Conservation (phyloP, 164 flowering plant species). For the Magnolia officinalis region DNA sequence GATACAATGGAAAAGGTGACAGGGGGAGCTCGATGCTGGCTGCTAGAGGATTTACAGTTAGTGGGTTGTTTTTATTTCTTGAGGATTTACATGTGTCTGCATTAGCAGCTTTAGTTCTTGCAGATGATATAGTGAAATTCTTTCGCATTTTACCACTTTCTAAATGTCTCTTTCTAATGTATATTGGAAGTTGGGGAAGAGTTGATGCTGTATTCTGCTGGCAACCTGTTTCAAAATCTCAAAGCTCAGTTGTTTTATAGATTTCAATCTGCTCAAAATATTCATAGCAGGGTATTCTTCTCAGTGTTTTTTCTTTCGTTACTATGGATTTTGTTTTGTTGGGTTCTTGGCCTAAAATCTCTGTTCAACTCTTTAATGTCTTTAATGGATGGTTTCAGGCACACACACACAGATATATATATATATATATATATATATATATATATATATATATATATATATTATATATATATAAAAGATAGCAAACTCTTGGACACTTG, state of each 20-base stretch:
- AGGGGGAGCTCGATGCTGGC: constrained; percentile 18
- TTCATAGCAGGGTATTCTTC: background rate
- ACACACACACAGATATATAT: too few species aligned
- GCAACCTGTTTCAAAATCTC: background rate
- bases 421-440: background rate
- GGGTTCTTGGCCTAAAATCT: background rate
- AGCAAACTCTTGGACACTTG: background rate
- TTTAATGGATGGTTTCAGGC: too few species aligned
- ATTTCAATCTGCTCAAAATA: background rate
- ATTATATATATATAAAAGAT: background rate
- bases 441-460: too few species aligned
- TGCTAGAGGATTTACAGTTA: constrained; percentile 14
- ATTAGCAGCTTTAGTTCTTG: constrained; percentile 13
- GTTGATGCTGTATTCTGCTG: background rate
- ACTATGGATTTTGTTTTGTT: background rate
- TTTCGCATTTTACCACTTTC: constrained; percentile 8
- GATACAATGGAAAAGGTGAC: constrained; percentile 2
- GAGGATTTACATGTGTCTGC: constrained; percentile 8
- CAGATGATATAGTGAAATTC: constrained; percentile 15
- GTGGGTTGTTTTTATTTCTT: constrained; percentile 12
- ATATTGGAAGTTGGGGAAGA: background rate
- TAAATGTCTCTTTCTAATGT: background rate
- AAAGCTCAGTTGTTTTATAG: background rate
- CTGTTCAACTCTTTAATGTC: too few species aligned
- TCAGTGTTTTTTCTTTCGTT: background rate